Base-by-base conservation (phyloP, 2,329 filamentous ascomycete genomes). In the Colletotrichum australisinense region DNA sequence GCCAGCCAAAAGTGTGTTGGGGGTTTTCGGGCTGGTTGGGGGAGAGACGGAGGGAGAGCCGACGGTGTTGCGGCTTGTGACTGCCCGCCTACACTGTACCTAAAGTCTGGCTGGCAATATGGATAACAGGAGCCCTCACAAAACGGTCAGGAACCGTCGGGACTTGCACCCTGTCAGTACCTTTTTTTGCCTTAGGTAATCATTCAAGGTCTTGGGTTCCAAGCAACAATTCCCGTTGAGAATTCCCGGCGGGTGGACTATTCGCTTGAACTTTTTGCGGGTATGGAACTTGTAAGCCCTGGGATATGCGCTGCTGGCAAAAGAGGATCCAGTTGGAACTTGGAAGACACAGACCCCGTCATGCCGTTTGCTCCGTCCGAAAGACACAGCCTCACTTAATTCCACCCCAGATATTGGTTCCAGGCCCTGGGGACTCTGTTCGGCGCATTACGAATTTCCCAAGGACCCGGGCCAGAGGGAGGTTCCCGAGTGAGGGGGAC, bases 111-210 rank as follows among this genome's bases (percentile, higher is more conserved):
- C 32, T 19, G 35, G 1, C 35, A 49, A n/a, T 11, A 19, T n/a
- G 35, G 30, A 11, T 5, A 11, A 24, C 24, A 24, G 8, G 22
- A 46, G 46, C 32, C 26, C 7, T 55, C 52, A n/a, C 28, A n/a
- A 7, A 56, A 59, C 59, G 67, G 59, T 57, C 59, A 59, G 66
- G 49, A 66, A 69, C 60, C 52, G 67, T 28, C 52, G 67, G 59
- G 67, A 32, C 26, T 14, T 24, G 9, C 32, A 65, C 32, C 30
- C 42, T 49, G 42, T 26, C 22, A 42, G 14, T 42, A 12, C 32
- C 11, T 0, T 35, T 6, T 0, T 35, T 6, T 42, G 14, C 4
- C 52, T 24, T 28, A 55, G 52, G 42, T 49, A 49, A 49, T 19
- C 42, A 49, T 49, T 42, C 14, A 7, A 42, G 16, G 38, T 42